Evolutionary conservation across 1,284 basidiomycete species (phyloP), one percentile per base, ranked within the genome.

Genomic region (Sporisorium iseilematis-ciliati): DNA sequence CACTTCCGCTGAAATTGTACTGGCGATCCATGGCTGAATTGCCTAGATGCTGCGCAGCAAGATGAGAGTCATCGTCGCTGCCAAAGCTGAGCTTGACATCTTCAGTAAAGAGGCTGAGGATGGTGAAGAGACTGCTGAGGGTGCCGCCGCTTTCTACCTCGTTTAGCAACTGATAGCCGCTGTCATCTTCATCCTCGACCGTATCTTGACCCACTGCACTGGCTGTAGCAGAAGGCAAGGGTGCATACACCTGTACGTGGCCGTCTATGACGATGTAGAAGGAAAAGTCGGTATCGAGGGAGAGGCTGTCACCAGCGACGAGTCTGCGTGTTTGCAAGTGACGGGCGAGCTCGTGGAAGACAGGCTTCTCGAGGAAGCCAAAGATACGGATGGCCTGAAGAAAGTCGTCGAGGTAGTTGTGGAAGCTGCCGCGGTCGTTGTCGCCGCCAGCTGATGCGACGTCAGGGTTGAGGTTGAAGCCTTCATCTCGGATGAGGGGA

Each of bases 91-190:
- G 90, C 86, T 95, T 92, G 80, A 99, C 92, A 82, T 98, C 93
- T 86, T 99, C 96, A 1, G 97, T 99, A 86, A 99, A 99, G 51
- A 99, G 88, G 64, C 87, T 93, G 57, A 99, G 89, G 82, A 99
- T 99, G 14, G 94, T 97, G 86, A 99, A 98, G 42, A 98, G 88
- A 80, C 94, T 96, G 42, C 94, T 96, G 16, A 98, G 88, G 0
- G 95, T 99, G 11, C 96, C 82, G 52, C 82, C 83, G 45, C 75
- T 82, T 59, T 78, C 75, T 45, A 85, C 83, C 42, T 85, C 82
- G 72, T 84, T 83, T 53, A 85, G 66, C 25, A 85, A 68, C 60
- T 85, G 83, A 50, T 80, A 83, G 11, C 80, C 82, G 23, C 63
- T 75, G 59, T 74, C 58, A 12, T 82, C 81, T 33, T 82, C 81